A percentile compares a stretch with the other conserved stretches of the same genome.
These are phyloP conservation scores for Mycena kentingensis DNA, from an alignment of 768 basidiomycete species.

Conservation along the genomic window DNA sequence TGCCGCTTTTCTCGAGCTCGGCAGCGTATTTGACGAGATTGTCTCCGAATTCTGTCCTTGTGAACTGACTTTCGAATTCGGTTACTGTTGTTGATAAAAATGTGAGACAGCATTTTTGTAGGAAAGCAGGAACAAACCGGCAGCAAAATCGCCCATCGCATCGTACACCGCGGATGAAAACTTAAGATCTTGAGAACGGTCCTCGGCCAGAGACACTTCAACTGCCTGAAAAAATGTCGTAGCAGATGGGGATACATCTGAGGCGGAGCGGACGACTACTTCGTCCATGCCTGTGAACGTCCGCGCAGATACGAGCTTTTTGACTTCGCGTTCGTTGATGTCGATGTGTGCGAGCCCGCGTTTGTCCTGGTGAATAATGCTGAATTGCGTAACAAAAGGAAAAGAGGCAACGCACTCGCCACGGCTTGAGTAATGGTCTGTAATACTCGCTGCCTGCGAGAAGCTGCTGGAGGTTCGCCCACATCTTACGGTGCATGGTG, in stretches of 20 bases:
- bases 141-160: constrained; percentile 15
- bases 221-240: background rate
- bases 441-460: constrained; percentile 1
- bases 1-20: background rate
- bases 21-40: constrained; percentile 3
- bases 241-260: background rate
- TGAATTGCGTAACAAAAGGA: background rate
- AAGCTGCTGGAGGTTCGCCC: constrained; percentile 6
- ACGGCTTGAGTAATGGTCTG: constrained; percentile 1
- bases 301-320: background rate
- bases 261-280: background rate
- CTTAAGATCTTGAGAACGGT: constrained; percentile 2
- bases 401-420: constrained; percentile 1
- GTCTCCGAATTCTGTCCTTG: constrained; percentile 4
- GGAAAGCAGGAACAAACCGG: background rate
- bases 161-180: constrained; percentile 13
- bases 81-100: background rate
- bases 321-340: background rate
- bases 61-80: constrained; percentile 10
- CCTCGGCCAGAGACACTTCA: background rate
- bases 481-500: constrained; percentile 4
- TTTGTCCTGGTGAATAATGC: background rate
- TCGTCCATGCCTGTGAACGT: background rate
- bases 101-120: background rate
- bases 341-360: constrained; percentile 7